phyloP scores from a whole-genome alignment of 2,329 filamentous ascomycete species.

The Capronia coronata region DNA sequence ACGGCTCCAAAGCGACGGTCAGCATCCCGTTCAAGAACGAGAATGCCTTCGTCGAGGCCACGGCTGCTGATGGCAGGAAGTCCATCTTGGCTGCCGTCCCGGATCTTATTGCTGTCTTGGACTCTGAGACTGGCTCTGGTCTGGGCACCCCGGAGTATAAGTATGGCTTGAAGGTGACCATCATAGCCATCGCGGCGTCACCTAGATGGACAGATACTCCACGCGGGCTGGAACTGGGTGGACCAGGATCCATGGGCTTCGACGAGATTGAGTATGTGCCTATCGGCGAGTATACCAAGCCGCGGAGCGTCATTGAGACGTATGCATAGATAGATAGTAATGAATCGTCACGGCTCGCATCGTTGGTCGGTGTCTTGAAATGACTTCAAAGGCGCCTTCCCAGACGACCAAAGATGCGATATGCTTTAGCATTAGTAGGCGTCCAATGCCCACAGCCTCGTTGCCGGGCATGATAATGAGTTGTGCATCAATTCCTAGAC shows the following conservation, averaged over 20 bases:
- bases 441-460: no score
- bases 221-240: slow-evolving; percentile 46
- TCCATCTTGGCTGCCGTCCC: slow-evolving; percentile 49
- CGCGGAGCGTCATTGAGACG: slow-evolving; percentile 30
- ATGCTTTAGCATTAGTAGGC: no score
- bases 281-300: slow-evolving; percentile 26
- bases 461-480: no score
- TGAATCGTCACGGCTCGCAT: no score
- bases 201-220: slow-evolving; percentile 50
- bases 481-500: no score
- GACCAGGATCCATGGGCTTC: slow-evolving; percentile 43
- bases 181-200: slow-evolving; percentile 52
- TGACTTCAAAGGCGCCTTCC: no score
- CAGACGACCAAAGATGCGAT: no score
- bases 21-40: slow-evolving; percentile 70
- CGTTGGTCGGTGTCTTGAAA: no score
- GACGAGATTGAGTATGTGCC: slow-evolving; percentile 18
- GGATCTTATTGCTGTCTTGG: slow-evolving; percentile 52
- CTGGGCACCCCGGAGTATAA: slow-evolving; percentile 51
- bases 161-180: slow-evolving; percentile 46
- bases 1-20: slow-evolving; percentile 34
- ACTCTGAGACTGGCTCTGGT: slow-evolving; percentile 51
- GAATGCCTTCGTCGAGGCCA: slow-evolving; percentile 39
- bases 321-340: slow-evolving; percentile 17
- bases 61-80: slow-evolving; percentile 2